Conservation (phyloP, 1,284 basidiomycete genomes). For the Irpex lacteus region DNA sequence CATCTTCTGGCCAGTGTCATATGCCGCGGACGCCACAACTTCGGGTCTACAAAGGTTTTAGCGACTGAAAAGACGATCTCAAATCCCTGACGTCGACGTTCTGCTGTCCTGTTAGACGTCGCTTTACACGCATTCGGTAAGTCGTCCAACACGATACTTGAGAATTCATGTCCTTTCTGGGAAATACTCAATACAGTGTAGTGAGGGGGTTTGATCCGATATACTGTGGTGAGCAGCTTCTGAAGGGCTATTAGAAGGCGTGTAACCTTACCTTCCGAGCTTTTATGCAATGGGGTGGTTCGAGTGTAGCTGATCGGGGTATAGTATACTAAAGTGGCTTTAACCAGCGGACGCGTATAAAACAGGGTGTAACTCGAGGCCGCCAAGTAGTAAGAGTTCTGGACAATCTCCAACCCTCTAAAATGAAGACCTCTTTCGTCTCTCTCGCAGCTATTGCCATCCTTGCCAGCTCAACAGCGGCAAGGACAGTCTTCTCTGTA, state of each 20-base stretch:
- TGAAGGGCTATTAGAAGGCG: neutral
- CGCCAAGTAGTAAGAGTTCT: neutral
- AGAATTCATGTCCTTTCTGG: neutral
- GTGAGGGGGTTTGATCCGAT: neutral
- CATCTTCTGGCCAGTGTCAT: neutral
- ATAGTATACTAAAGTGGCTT: neutral
- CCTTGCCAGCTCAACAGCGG: neutral
- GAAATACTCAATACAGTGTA: neutral
- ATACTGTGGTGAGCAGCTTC: neutral
- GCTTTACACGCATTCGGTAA: neutral
- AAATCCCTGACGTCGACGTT: neutral
- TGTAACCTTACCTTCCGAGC: neutral
- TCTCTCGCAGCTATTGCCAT: neutral
- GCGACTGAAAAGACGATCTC: neutral
- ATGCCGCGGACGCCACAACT: neutral
- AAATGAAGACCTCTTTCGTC: neutral
- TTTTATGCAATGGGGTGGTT: neutral
- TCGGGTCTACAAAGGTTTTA: neutral
- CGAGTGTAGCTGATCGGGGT: neutral
- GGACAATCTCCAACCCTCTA: neutral
- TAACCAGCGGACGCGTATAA: neutral
- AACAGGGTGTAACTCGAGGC: neutral
- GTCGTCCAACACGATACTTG: neutral
- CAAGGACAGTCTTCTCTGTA: constrained; percentile 1
- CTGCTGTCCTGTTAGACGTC: neutral